These are phyloP conservation scores for Eustoma russellianum DNA, from an alignment of 257 asterid species.

Conservation along the genomic window DNA sequence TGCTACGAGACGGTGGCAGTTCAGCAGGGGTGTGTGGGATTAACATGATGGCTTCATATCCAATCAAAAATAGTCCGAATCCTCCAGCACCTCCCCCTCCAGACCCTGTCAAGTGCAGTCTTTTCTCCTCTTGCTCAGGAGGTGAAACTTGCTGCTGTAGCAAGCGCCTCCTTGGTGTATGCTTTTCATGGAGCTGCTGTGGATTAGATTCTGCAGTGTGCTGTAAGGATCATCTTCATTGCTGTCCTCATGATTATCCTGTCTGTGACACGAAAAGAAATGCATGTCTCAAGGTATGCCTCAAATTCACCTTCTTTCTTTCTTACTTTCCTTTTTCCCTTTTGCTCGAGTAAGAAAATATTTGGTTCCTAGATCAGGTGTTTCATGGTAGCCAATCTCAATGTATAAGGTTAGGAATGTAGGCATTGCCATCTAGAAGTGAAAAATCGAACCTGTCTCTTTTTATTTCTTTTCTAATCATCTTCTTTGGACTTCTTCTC, in stretches of 20 bases:
- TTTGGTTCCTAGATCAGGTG: background rate
- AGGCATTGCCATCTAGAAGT: too few relatives aligned
- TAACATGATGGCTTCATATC: constrained; percentile 78
- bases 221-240: constrained; percentile 53
- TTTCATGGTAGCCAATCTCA: background rate
- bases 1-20: constrained; percentile 45
- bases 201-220: constrained; percentile 66
- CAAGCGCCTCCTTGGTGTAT: constrained; percentile 48
- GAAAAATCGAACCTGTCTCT: background rate
- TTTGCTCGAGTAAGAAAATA: background rate
- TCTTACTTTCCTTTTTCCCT: background rate
- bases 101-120: constrained; percentile 47
- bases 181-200: constrained; percentile 81
- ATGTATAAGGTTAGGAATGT: too few relatives aligned
- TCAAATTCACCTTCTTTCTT: background rate
- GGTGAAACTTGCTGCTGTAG: constrained; percentile 92
- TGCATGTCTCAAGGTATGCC: constrained; percentile 61
- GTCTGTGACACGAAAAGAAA: constrained; percentile 47
- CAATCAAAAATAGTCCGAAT: constrained; percentile 76
- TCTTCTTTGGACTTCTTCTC: background rate
- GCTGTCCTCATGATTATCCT: constrained; percentile 82
- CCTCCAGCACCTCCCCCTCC: constrained; percentile 83
- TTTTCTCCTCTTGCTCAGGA: constrained; percentile 49
- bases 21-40: constrained; percentile 73
- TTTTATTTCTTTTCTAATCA: too few relatives aligned